Base-by-base conservation (phyloP, 2,329 filamentous ascomycete species). In the Biscogniauxia sp. region DNA sequence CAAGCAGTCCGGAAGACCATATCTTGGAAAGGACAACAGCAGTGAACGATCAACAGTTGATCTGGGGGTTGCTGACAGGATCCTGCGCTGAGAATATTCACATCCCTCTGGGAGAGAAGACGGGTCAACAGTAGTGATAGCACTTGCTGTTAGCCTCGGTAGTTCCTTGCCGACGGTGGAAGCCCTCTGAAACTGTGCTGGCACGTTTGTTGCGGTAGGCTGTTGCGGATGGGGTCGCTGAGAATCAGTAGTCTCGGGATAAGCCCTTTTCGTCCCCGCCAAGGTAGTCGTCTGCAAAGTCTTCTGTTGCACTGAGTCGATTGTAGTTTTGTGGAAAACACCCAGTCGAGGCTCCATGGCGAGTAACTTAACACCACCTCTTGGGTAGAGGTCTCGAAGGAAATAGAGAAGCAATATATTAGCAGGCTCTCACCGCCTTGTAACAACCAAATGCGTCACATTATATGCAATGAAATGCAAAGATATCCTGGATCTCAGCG, bases 11-110 rank as follows among this genome's bases (percentile, higher is more conserved):
- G 88, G 86, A 15, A 93, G 78, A 8, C 78, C 83, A 76, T 92
- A 93, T 49, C 76, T 77, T 1, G 82, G 78, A 72, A 92, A 85
- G 4, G 81, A 80, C 28, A 93, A 78, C 15, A 82, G 85, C 19
- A 92, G 79, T 59, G 82, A 77, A 8, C 83, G 80, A 65, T 88
- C 84, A 26, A 74, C 62, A 13, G 77, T 76, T 3, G 79, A 74
- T 0, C 80, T 80, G 1, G 86, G 85, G 5, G 85, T 88, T 9
- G 83, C 79, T 51, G 79, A 76, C 54, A 86, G 75, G 2, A 69
- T 67, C 55, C 75, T 78, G 55, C 86, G 78, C 69, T 89, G 87
- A 0, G 84, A 82, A 69, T 86, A 86, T 61, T 87, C 83, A 17
- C 81, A 82, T 2, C 74, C 66, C 1, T 68, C 68, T 8, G 67